Conservation (phyloP, 768 basidiomycete species). For the Termitomyces sp. region DNA sequence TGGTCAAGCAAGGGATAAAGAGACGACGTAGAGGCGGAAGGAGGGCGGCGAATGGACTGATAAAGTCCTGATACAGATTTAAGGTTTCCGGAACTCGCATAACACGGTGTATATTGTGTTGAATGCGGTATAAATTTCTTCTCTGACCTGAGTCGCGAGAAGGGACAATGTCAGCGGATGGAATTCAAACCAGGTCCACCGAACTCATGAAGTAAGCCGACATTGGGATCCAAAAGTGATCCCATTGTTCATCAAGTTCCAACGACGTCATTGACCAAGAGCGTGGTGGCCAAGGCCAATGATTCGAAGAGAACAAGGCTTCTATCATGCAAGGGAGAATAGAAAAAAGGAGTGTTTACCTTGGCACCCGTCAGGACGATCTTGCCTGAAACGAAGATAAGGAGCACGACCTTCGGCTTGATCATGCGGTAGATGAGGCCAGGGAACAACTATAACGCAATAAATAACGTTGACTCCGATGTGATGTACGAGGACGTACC, state of each 20-base stretch:
- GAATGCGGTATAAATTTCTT: constrained; percentile 99
- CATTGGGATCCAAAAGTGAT: constrained; percentile 23
- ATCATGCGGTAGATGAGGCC: constrained; percentile 99
- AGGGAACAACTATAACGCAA: constrained; percentile 79
- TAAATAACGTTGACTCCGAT: constrained; percentile 7
- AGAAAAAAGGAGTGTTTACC: constrained; percentile 51
- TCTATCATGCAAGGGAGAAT: constrained; percentile 16
- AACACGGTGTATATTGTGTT: constrained; percentile 99
- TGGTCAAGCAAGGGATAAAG: constrained; percentile 9
- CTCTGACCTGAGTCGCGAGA: constrained; percentile 71
- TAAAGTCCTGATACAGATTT: constrained; percentile 17
- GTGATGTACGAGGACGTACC: constrained; percentile 43
- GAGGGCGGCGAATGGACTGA: constrained; percentile 2
- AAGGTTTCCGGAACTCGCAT: constrained; percentile 91
- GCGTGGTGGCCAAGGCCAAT: constrained; percentile 5
- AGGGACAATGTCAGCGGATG: constrained; percentile 41
- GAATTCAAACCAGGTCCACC: constrained; percentile 42
- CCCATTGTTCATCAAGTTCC: constrained; percentile 9
- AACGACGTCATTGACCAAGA: constrained; percentile 4
- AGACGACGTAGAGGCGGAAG: constrained; percentile 14
- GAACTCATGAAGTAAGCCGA: constrained; percentile 29
- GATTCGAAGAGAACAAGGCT: constrained; percentile 11
- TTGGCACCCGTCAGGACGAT: constrained; percentile 99
- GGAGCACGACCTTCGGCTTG: constrained; percentile 96
- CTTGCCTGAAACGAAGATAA: constrained; percentile 99